Evolutionary conservation across 2,329 filamentous ascomycete genomes (phyloP), one percentile per base, ranked within the genome.

Genomic region (Penicillium sp.): DNA sequence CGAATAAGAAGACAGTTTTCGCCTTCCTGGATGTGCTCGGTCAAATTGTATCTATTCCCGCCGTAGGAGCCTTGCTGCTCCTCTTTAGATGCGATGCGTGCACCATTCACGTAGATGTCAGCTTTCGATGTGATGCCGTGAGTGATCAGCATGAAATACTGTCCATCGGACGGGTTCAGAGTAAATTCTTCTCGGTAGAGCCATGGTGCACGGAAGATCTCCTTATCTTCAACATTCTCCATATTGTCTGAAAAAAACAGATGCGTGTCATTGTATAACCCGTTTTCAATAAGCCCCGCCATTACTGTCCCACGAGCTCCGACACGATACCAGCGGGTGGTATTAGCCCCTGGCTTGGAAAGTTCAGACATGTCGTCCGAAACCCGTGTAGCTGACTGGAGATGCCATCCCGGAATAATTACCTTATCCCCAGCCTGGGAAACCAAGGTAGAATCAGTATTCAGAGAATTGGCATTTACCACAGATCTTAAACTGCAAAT

Each of bases 71-170:
- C 84, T 7, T 74, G 74, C 57, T 86, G 84, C 6, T 69, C 56
- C 0, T 71, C 58, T 4, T 75, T 79, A 23, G 74, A 74, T 2
- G 75, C 82, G 13, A 87, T 65, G 50, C 78, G 68, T 24, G 72
- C 67, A 10, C 83, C 83, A 51, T 87, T 87, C 42, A 87, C 54
- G 51, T 76, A 85, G 5, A 87, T 77, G 56, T 86, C 84, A 1
- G 81, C 84, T 26, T 77, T 78, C 1, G 84, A 84, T 0, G 78
- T 80, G 56, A 87, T 83, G 4, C 84, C 84, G 53, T 86, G 74
- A 0, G 83, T 86, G 27, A 79, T 69, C 2, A 87, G 69, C 23
- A 81, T 74, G 55, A 78, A 82, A 57, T 84, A 78, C 27, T 75
- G 67, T 1, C 66, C 68, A 0, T 64, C 24, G 2, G 53, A 42